Evolutionary conservation across 371 early-diverging fungal genomes (phyloP), one percentile per base, ranked within the genome.

Genomic region (Mortierella sp.): DNA sequence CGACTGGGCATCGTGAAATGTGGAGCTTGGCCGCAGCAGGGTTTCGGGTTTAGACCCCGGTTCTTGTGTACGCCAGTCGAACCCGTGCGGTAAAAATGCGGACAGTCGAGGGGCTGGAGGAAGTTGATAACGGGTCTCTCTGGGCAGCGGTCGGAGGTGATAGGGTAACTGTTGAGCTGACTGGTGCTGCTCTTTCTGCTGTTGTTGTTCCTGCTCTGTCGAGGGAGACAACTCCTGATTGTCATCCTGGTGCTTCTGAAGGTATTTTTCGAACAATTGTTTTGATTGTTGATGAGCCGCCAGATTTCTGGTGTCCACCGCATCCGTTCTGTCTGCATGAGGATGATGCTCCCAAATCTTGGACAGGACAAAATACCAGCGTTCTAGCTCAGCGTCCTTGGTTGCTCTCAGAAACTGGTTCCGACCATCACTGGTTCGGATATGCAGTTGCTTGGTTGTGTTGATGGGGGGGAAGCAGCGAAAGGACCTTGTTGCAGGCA

Each of bases 281-380:
- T 59, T 54, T 0, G 75, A 73, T 30, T 63, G 75, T 46, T 73
- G 68, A 31, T 68, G 75, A 6, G 75, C 68, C 2, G 69, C 47
- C 17, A 73, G 60, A 42, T 64, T 34, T 26, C 60, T 42, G 6
- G 68, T 41, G 27, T 42, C 50, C 5, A 26, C 34, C 30, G 31
- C 46, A 21, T 28, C 42, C 50, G 19, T 4, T 14, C 28, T 50
- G 49, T 30, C 17, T 27, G 1, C 30, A 31, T 66, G 59, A 21
- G 23, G 44, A 39, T 53, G 52, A 12, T 39, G 46, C 21, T 44
- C 49, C 69, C 76, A 76, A 19, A 76, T 57, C 51, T 64, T 76
- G 46, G 43, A 56, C 6, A 56, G 27, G 3, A 56, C 50, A 50
- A 61, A 68, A 28, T 50, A 50, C 60, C 69, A 56, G 4, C 69